These are phyloP conservation scores for Podila horticola DNA, from an alignment of 192 early-diverging fungal genomes.

Conservation along the genomic window DNA sequence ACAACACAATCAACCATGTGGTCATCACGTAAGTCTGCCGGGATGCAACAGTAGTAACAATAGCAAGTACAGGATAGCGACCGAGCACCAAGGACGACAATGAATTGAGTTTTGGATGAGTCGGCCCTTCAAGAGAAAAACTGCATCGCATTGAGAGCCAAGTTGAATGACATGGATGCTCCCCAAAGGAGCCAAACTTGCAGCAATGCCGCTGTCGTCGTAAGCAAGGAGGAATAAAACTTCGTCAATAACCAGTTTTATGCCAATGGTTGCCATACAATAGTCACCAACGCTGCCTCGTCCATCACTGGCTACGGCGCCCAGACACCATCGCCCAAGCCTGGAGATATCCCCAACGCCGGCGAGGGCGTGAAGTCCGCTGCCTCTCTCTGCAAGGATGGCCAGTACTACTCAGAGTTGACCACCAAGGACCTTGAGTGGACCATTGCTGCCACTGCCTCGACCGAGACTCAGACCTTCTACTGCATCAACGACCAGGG, in stretches of 20 bases:
- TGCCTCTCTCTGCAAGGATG: constrained; percentile 47
- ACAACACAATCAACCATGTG: constrained; percentile 17
- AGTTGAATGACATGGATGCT: too few relatives aligned
- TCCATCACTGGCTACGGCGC: constrained; percentile 28
- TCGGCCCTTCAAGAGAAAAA: not conserved
- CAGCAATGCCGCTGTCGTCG: not conserved
- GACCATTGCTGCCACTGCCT: constrained; percentile 73
- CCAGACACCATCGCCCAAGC: constrained; percentile 22
- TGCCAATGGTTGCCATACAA: too few relatives aligned
- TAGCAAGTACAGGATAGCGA: not conserved
- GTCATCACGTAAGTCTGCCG: constrained; percentile 39
- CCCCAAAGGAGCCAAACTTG: too few relatives aligned
- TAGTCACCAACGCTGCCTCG: constrained; percentile 30
- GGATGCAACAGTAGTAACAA: not conserved
- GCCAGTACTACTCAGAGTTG: constrained; percentile 57
- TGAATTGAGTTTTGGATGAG: not conserved
- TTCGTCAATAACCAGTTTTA: not conserved
- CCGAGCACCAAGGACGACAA: too few relatives aligned
- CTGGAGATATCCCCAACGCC: constrained; percentile 43
- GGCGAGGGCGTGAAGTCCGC: constrained; percentile 50
- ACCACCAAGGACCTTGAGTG: constrained; percentile 75
- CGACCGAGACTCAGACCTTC: constrained; percentile 91
- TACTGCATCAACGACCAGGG: constrained; percentile 83
- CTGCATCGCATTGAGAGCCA: constrained; percentile 1
- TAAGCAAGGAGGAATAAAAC: not conserved